phyloP scores from a whole-genome alignment of 2,329 filamentous ascomycete genomes.

The Verticillium zaregamsianum region DNA sequence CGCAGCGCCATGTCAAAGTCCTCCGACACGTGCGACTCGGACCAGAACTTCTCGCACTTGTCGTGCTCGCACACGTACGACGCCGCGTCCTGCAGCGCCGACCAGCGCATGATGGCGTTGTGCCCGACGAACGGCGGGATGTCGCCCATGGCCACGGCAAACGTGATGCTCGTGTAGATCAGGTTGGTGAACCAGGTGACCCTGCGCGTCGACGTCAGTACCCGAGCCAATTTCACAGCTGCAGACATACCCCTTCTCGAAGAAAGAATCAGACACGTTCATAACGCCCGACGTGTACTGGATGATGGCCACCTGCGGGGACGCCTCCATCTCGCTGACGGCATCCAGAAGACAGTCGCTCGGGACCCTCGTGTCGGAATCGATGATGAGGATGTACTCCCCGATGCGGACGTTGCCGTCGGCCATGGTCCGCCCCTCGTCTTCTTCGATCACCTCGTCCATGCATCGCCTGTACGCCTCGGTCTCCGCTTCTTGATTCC shows the following conservation, averaged over 20 bases:
- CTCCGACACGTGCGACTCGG: constrained; percentile 69
- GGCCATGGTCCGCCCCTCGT: constrained; percentile 49
- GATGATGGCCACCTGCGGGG: constrained; percentile 67
- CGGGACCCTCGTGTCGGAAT: constrained; percentile 66
- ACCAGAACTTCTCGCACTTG: constrained; percentile 66
- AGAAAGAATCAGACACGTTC: constrained; percentile 67
- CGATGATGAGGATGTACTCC: constrained; percentile 61
- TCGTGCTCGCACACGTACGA: constrained; percentile 40
- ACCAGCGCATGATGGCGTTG: constrained; percentile 70
- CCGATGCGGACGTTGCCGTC: constrained; percentile 58
- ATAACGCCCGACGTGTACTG: constrained; percentile 72
- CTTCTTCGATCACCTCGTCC: constrained; percentile 46
- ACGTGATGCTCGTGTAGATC: constrained; percentile 69
- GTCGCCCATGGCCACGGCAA: constrained; percentile 66
- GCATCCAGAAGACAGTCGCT: constrained; percentile 63
- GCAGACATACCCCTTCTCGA: constrained; percentile 51
- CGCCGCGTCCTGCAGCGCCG: constrained; percentile 29
- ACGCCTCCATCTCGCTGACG: constrained; percentile 67
- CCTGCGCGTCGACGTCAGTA: constrained; percentile 7
- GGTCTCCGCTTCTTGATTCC: constrained; percentile 39
- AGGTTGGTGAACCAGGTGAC: constrained; percentile 77
- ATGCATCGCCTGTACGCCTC: constrained; percentile 46
- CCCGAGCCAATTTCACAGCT: background rate
- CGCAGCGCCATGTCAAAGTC: constrained; percentile 76
- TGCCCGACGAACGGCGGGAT: constrained; percentile 73